These are phyloP conservation scores for Lentinula detonsa DNA, from an alignment of 768 basidiomycete species.

Conservation along the genomic window DNA sequence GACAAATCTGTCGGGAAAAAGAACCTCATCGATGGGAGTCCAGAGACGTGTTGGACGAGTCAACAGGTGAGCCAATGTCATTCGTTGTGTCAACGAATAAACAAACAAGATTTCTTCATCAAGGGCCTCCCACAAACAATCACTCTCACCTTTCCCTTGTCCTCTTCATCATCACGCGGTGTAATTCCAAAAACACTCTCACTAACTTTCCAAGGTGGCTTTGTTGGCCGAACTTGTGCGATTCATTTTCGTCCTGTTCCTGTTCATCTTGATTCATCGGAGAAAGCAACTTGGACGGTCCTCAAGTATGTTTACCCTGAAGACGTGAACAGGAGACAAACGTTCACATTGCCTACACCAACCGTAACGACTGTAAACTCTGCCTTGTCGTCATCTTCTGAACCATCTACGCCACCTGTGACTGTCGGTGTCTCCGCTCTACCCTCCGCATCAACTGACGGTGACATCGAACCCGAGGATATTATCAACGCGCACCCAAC, in stretches of 20 bases:
- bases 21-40: slow-evolving; percentile 59
- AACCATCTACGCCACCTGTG: neutral
- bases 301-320: slow-evolving; percentile 65
- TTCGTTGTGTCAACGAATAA: slow-evolving; percentile 4
- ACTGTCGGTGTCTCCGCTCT: neutral
- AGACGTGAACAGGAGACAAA: slow-evolving; percentile 71
- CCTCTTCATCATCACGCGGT: slow-evolving; percentile 24
- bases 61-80: slow-evolving; percentile 46
- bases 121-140: slow-evolving; percentile 77
- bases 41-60: slow-evolving; percentile 84
- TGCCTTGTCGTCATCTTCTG: neutral
- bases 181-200: slow-evolving; percentile 49
- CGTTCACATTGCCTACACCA: slow-evolving; percentile 30
- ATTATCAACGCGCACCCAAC: neutral
- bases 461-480: neutral
- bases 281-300: slow-evolving; percentile 39
- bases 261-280: slow-evolving; percentile 11
- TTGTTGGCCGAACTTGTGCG: slow-evolving; percentile 65
- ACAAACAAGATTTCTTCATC: neutral
- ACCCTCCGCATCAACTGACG: neutral
- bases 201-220: slow-evolving; percentile 82
- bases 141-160: slow-evolving; percentile 49
- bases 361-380: neutral
- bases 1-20: slow-evolving; percentile 72
- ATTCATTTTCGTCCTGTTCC: slow-evolving; percentile 33